Conservation (phyloP, 257 asterid species). For the Forsythia suspensa region DNA sequence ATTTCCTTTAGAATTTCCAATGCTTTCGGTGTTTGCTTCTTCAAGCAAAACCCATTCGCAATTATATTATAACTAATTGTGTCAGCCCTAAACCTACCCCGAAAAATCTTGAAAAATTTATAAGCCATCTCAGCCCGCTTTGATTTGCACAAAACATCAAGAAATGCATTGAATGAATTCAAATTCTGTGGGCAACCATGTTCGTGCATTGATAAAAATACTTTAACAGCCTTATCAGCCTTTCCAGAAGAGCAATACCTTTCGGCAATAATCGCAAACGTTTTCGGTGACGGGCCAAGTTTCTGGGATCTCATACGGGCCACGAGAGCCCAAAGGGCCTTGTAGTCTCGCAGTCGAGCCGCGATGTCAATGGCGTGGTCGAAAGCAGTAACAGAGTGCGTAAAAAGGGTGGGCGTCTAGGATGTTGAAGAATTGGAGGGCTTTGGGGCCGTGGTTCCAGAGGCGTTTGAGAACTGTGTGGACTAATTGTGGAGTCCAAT, state of each 20-base stretch:
- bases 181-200: slow-evolving; percentile 90
- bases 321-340: slow-evolving; percentile 63
- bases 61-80: slow-evolving; percentile 68
- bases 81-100: slow-evolving; percentile 70
- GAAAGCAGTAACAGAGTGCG: slow-evolving; percentile 62
- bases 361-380: slow-evolving; percentile 81
- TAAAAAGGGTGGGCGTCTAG: slow-evolving; percentile 64
- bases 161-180: slow-evolving; percentile 69
- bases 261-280: slow-evolving; percentile 77
- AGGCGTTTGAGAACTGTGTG: slow-evolving; percentile 73
- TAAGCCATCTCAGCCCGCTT: slow-evolving; percentile 76
- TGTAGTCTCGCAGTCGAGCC: slow-evolving; percentile 76
- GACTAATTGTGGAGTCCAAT: slow-evolving; percentile 69
- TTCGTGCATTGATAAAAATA: slow-evolving; percentile 81
- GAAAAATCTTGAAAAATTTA: slow-evolving; percentile 48
- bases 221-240: slow-evolving; percentile 79
- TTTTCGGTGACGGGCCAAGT: slow-evolving; percentile 74
- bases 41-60: slow-evolving; percentile 78
- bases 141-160: slow-evolving; percentile 82
- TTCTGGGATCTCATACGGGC: slow-evolving; percentile 54
- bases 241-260: slow-evolving; percentile 82
- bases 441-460: slow-evolving; percentile 98
- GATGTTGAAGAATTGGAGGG: slow-evolving; percentile 73
- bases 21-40: slow-evolving; percentile 70
- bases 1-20: slow-evolving; percentile 74